A percentile compares a stretch with the other conserved stretches of the same genome.
Evolutionary conservation across 768 basidiomycete species (phyloP).

Genomic region (Boletus edulis): DNA sequence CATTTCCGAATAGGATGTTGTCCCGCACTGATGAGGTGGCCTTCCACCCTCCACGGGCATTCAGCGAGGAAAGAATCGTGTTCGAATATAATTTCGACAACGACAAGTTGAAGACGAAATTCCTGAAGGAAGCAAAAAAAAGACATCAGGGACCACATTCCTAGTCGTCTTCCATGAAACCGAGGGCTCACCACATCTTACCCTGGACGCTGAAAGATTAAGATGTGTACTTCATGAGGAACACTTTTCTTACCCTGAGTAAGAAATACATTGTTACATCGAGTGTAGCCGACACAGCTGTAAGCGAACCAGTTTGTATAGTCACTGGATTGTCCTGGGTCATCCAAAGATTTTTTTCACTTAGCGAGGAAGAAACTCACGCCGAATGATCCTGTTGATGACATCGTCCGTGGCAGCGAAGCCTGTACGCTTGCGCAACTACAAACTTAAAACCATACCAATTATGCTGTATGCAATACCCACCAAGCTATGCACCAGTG

Average conservation of each 20-base stretch:
- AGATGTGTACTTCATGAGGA: neutral
- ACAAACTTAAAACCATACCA: neutral
- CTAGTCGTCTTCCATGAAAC: neutral
- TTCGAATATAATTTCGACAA: slow-evolving; percentile 29
- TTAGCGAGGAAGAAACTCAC: slow-evolving; percentile 18
- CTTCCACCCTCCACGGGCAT: no score
- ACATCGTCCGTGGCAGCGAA: slow-evolving; percentile 36
- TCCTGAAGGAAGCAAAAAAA: neutral
- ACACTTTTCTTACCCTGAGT: slow-evolving; percentile 5
- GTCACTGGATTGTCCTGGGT: slow-evolving; percentile 15
- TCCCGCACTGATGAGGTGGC: neutral
- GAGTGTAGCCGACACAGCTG: slow-evolving; percentile 1
- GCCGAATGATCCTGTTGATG: slow-evolving; percentile 41
- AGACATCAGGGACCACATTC: neutral
- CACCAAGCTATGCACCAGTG: slow-evolving; percentile 45
- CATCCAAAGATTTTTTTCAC: neutral
- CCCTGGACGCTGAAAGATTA: neutral
- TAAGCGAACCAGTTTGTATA: slow-evolving; percentile 27
- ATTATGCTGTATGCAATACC: neutral
- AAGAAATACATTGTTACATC: slow-evolving; percentile 21
- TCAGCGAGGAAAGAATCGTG: slow-evolving; percentile 16
- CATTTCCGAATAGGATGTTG: slow-evolving; percentile 9
- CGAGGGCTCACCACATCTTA: slow-evolving; percentile 2
- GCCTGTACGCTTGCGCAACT: slow-evolving; percentile 43
- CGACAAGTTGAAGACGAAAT: slow-evolving; percentile 21